These are phyloP conservation scores for Phytopythium aichiense DNA, from an alignment of 352 stramenopile genomes.

Conservation along the genomic window DNA sequence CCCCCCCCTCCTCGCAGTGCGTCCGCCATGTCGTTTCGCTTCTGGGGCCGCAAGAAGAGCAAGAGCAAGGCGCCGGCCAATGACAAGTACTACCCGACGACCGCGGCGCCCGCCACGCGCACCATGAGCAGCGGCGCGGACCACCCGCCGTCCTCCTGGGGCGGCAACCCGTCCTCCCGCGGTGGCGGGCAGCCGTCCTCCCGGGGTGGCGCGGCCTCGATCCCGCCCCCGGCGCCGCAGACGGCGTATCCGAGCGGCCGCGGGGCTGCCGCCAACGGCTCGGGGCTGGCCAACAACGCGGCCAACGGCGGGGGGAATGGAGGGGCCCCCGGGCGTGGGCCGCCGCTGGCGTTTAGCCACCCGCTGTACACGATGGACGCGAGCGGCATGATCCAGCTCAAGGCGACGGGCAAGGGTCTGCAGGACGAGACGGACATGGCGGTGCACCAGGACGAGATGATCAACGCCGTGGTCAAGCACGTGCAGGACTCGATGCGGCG, in stretches of 20 bases:
- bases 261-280: conserved; percentile 10
- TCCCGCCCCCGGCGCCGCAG: conserved; percentile 12
- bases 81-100: conserved; percentile 42
- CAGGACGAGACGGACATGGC: conserved; percentile 74
- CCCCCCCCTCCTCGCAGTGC: background rate
- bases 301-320: conserved; percentile 5
- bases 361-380: conserved; percentile 82
- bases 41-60: conserved; percentile 77
- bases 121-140: conserved; percentile 41
- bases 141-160: conserved; percentile 13
- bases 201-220: background rate
- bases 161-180: conserved; percentile 2
- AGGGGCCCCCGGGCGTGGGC: conserved; percentile 10
- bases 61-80: conserved; percentile 30
- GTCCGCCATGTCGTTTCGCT: conserved; percentile 57
- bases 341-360: conserved; percentile 60
- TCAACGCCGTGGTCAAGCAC: conserved; percentile 83
- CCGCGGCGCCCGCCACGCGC: conserved; percentile 9
- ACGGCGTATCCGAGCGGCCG: background rate
- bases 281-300: conserved; percentile 1
- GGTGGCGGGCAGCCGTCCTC: conserved; percentile 4
- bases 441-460: conserved; percentile 87
- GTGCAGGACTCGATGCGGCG: conserved; percentile 83
- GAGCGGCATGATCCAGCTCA: conserved; percentile 82
- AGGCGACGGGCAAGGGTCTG: conserved; percentile 76